Base-by-base conservation (phyloP, 2,329 filamentous ascomycete species). In the Thyridium curvatum region DNA sequence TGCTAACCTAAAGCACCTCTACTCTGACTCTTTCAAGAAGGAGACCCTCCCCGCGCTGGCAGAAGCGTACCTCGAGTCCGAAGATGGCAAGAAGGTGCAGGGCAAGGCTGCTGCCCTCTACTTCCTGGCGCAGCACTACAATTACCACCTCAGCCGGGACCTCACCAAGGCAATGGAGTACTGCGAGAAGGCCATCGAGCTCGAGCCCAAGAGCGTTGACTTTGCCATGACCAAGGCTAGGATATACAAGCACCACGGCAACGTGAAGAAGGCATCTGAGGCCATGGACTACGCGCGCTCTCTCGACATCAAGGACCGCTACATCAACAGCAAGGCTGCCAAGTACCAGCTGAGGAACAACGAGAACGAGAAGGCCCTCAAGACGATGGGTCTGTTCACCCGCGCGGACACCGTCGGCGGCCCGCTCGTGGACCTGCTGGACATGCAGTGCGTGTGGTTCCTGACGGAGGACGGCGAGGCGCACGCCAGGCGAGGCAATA, bases 361-460 rank as follows among this genome's bases (percentile, higher is more conserved):
- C 60, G 81, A 96, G 56, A 93, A 87, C 54, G 86, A 94, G 37
- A 81, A 81, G 50, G 91, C 86, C 0, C 68, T 97, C 38, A 79
- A 86, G 52, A 95, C 88, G 0, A 89, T 97, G 72, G 86, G 88
- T 46, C 77, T 96, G 47, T 98, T 98, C 64, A 98, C 94, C 1
- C 77, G 91, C 39, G 90, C 90, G 38, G 93, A 98, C 55, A 85
- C 88, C 4, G 76, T 84, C 12, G 89, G 88, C 6, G 93, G 93
- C 2, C 86, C 94, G 4, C 69, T 98, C 31, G 86, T 84, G 35
- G 93, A 98, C 61, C 77, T 98, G 29, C 76, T 94, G 48, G 93
- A 98, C 52, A 98, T 98, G 93, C 93, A 98, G 65, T 96, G 90
- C 59, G 79, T 97, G 51, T 98, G 93, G 94, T 98, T 82, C 59